Conservation (phyloP, 345 rosid species). For the Theobroma cacao region DNA sequence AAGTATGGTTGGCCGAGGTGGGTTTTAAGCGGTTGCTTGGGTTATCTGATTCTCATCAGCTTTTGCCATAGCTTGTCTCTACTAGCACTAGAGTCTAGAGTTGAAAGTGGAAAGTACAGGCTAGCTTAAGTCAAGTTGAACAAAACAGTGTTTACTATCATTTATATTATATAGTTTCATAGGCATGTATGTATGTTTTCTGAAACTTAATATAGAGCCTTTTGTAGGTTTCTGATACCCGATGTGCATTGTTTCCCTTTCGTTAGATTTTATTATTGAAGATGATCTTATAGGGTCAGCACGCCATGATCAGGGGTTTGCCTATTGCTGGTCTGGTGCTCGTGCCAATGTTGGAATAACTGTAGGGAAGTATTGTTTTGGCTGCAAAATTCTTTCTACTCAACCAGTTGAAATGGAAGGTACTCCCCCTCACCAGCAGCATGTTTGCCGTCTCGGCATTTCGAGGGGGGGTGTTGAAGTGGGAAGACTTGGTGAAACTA, state of each 20-base stretch:
- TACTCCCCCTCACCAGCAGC: slow-evolving; percentile 30
- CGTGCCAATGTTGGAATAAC: slow-evolving; percentile 31
- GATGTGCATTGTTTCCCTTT: not conserved
- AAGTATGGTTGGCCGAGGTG: no score
- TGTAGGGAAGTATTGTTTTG: slow-evolving; percentile 36
- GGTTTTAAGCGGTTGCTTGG: no score
- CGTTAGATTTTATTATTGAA: slow-evolving; percentile 30
- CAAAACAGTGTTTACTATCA: not conserved
- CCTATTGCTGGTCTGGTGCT: slow-evolving; percentile 46
- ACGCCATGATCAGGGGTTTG: slow-evolving; percentile 30
- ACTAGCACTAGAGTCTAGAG: no score
- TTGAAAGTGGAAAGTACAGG: no score
- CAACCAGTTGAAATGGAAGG: slow-evolving; percentile 35
- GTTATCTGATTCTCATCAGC: no score
- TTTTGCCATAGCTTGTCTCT: no score
- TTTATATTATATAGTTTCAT: not conserved
- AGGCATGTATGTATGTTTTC: not conserved
- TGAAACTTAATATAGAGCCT: not conserved
- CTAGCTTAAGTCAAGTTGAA: no score
- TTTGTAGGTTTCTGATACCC: not conserved
- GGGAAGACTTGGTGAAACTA: slow-evolving; percentile 36
- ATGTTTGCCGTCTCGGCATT: slow-evolving; percentile 34
- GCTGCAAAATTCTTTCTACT: slow-evolving; percentile 21
- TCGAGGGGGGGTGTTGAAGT: slow-evolving; percentile 27
- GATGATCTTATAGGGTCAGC: slow-evolving; percentile 26